Evolutionary conservation across 495 filamentous ascomycete species (phyloP), one percentile per base, ranked within the genome.

Genomic region (Podospora pseudopauciseta): DNA sequence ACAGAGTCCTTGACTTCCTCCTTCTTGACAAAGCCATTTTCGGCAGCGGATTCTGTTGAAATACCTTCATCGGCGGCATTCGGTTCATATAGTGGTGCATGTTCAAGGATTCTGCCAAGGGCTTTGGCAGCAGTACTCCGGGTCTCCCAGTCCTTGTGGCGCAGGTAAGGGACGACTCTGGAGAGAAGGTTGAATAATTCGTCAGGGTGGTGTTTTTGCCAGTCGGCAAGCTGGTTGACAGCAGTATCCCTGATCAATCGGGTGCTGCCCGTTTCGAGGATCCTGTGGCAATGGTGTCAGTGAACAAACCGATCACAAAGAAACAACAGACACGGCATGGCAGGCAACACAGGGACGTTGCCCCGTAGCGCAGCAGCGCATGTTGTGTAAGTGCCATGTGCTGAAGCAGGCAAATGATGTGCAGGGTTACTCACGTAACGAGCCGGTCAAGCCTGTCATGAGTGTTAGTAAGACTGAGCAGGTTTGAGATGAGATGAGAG

Each of bases 121-220:
- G 96, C 95, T 75, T 92, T 95, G 67, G 95, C 92, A 55, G 95
- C 89, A 58, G 96, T 94, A 57, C 87, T 92, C 44, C 95, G 86
- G 9, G 95, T 97, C 70, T 99, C 95, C 95, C 95, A 99, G 67
- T 91, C 92, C 75, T 93, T 97, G 66, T 93, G 92, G 65, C 90
- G 86, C 18, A 98, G 85, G 78, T 96, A 97, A 2, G 96, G 93
- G 19, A 98, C 87, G 56, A 99, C 94, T 60, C 94, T 86, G n/a
- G 92, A 92, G n/a, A 99, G 85, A 7, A 99, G 85, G 72, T 98
- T 97, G 79, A 97, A 98, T 3, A 98, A 83, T 75, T 99, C 95
- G 77, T 98, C 94, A 0, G 96, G 95, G 74, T 98, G 96, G 70
- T 94, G 89, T 75, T 96, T 98, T 79, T 98, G 96, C 68, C 97